Base-by-base conservation (phyloP, 139 green algal species). In the Cymbomonas tetramitiformis region DNA sequence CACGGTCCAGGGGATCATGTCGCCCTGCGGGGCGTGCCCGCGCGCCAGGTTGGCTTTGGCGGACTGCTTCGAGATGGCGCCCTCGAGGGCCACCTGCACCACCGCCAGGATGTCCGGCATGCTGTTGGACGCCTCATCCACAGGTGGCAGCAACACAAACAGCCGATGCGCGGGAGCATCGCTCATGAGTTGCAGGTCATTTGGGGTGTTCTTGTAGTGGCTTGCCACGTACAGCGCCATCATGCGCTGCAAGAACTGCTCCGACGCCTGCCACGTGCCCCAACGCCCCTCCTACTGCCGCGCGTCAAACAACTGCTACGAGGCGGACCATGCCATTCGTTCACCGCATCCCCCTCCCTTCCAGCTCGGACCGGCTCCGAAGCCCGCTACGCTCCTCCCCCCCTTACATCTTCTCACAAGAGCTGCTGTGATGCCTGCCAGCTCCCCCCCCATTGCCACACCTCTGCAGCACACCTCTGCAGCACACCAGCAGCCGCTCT, bases 191-290 rank as follows among this genome's bases (percentile, higher is more conserved):
- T 95, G 73, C 38, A 98, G 77, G 70, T 98, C 90, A 72, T 98
- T 96, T 44, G 90, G 90, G 0, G 83, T 94, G 79, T 98, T 98
- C 65, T 87, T 88, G 78, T 98, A 98, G 69, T 98, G 90, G 33
- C 58, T 82, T 0, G 90, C 76, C 46, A 95, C 83, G 56, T 93
- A 95, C 49, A 98, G 80, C 3, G 86, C 70, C 78, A 95, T 84
- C 70, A 93, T 83, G 24, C 75, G 69, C 72, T 94, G 86, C 59
- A 94, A 58, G 54, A 92, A 84, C 3, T 47, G 56, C 68, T 88
- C 83, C 29, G 74, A 79, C 10, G 74, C 70, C 50, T n/a, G n/a
- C n/a, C n/a, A n/a, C n/a, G n/a, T n/a, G n/a, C n/a, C n/a, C 65
- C 55, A 40, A 43, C 7, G 36, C 19, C 8, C n/a, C n/a, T n/a